These are phyloP conservation scores for Malania oleifera DNA, from an alignment of 164 flowering plant species.

Conservation along the genomic window DNA sequence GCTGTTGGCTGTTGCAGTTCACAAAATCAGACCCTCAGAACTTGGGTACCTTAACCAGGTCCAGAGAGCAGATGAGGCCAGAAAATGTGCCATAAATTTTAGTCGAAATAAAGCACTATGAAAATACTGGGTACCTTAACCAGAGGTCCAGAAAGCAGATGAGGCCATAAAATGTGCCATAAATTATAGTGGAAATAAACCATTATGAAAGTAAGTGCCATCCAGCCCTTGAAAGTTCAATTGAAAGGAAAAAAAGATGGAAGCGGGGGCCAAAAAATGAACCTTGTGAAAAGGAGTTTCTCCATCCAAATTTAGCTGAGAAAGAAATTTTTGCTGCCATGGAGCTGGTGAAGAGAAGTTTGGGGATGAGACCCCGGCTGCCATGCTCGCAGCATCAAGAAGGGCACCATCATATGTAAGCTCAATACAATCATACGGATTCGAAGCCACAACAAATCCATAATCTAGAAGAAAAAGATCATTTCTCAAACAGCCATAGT, in stretches of 20 bases:
- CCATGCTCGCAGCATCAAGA: constrained; percentile 89
- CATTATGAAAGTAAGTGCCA: not conserved
- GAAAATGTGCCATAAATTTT: too few relatives aligned
- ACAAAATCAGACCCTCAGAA: too few relatives aligned
- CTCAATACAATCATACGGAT: constrained; percentile 80
- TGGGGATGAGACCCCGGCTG: constrained; percentile 70
- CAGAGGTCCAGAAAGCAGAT: too few relatives aligned
- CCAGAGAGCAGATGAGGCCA: too few relatives aligned
- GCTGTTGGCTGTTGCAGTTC: too few relatives aligned
- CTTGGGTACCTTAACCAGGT: too few relatives aligned
- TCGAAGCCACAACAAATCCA: constrained; percentile 76
- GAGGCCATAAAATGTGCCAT: too few relatives aligned
- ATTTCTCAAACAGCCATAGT: constrained; percentile 66
- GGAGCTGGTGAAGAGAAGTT: constrained; percentile 72
- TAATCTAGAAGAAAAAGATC: constrained; percentile 84
- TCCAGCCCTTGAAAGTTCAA: not conserved
- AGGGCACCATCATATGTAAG: constrained; percentile 82
- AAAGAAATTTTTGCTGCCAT: constrained; percentile 71
- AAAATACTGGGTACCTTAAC: too few relatives aligned
- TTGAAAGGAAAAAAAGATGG: not conserved
- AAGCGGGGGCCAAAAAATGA: not conserved
- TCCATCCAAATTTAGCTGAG: constrained; percentile 59
- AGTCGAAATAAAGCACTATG: too few relatives aligned
- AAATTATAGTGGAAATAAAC: too few relatives aligned
- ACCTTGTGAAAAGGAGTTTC: constrained; percentile 74